A percentile compares a stretch with the other conserved stretches of the same genome.
Conservation (phyloP, 129 eudicot genomes). For the Artemisia tridentata region DNA sequence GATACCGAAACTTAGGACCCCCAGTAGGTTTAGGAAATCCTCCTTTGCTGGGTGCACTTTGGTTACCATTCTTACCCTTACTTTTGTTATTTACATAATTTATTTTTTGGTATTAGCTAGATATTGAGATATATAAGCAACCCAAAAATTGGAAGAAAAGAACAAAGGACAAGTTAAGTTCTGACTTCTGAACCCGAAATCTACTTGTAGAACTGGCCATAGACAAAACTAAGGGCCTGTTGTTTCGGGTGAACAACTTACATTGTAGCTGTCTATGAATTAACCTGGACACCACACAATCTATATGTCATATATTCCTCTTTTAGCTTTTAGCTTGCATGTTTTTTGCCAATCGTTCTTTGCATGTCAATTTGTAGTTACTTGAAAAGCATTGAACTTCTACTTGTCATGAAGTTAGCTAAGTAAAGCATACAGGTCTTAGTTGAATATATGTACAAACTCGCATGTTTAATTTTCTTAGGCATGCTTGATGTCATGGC, state of each 20-base stretch:
- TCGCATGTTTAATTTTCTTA: too few species aligned
- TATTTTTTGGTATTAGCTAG: slow-evolving; percentile 19
- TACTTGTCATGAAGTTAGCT: too few species aligned
- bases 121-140: slow-evolving; percentile 18
- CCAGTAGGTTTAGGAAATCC: too few species aligned
- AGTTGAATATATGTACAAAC: too few species aligned
- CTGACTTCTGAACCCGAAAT: slow-evolving; percentile 21
- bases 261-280: slow-evolving; percentile 7
- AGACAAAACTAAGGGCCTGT: slow-evolving; percentile 24
- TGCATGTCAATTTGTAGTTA: too few species aligned
- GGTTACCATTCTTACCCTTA: too few species aligned
- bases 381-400: too few species aligned
- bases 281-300: not conserved
- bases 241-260: slow-evolving; percentile 23
- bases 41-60: too few species aligned
- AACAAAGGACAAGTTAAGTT: slow-evolving; percentile 1
- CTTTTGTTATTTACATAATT: slow-evolving; percentile 6
- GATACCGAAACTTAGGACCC: too few species aligned
- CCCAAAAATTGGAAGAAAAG: not conserved
- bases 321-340: not conserved
- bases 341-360: not conserved
- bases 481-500: too few species aligned
- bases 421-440: too few species aligned
- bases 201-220: slow-evolving; percentile 20
- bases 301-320: not conserved